phyloP scores from a whole-genome alignment of 139 green algal species.

The Chlorella sp. region DNA sequence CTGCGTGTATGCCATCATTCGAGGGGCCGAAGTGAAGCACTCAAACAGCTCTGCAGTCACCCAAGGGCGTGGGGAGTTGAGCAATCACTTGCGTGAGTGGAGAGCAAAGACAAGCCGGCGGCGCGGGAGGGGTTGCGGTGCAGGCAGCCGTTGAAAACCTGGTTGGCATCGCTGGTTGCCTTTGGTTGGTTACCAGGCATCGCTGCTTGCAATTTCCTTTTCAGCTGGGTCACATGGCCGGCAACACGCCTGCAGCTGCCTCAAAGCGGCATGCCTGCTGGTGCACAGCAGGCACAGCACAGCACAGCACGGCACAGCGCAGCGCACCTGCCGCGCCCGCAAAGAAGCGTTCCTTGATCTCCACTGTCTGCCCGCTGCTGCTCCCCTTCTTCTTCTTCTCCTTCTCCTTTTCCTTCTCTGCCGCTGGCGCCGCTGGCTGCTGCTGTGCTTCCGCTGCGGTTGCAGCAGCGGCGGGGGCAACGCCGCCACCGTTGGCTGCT shows the following conservation, averaged over 20 bases:
- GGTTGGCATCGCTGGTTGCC: background rate
- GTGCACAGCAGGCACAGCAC: no score
- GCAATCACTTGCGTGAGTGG: constrained; percentile 41
- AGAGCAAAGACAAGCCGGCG: constrained; percentile 52
- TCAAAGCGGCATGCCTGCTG: no score
- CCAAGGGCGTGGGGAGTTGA: background rate
- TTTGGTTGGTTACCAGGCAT: background rate
- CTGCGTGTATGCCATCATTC: constrained; percentile 71
- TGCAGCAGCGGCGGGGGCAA: background rate
- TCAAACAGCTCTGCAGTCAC: constrained; percentile 81
- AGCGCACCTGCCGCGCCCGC: constrained; percentile 40
- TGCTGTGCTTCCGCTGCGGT: background rate
- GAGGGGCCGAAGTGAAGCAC: constrained; percentile 74
- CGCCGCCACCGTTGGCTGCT: background rate
- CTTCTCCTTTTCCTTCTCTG: constrained; percentile 17
- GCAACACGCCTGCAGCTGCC: no score
- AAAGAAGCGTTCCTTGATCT: constrained; percentile 78
- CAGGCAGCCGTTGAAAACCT: no score
- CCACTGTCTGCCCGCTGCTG: constrained; percentile 48
- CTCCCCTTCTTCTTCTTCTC: background rate
- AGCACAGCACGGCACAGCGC: background rate
- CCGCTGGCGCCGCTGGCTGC: constrained; percentile 1
- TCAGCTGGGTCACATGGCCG: background rate
- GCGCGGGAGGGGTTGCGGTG: background rate
- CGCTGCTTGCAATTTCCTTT: background rate